A percentile compares a stretch with the other conserved stretches of the same genome.
phyloP scores from a whole-genome alignment of 345 rosid species.

The Dipteronia dyeriana region DNA sequence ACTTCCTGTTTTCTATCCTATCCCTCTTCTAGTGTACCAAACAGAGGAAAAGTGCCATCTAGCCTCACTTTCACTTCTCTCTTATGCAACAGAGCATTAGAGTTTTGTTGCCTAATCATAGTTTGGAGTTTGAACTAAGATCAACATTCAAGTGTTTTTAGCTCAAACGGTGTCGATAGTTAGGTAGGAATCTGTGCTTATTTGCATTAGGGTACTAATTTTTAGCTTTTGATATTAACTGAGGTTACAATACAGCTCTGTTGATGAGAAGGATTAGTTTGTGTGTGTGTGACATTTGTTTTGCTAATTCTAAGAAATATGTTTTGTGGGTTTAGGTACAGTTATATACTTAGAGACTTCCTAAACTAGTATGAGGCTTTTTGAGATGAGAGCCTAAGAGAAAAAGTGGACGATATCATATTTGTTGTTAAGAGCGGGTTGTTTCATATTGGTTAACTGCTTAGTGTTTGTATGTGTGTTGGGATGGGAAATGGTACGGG shows the following conservation, averaged over 20 bases:
- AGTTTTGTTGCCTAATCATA: not conserved
- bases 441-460: not conserved
- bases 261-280: constrained; percentile 1
- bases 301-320: not conserved
- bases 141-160: not conserved
- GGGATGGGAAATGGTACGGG: not conserved
- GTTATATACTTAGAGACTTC: not conserved
- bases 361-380: not conserved
- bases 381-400: not conserved
- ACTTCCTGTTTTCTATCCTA: not conserved
- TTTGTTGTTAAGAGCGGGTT: not conserved
- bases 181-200: not conserved
- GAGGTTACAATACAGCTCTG: not conserved
- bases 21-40: not conserved
- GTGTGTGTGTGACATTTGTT: not conserved
- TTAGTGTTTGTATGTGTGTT: not conserved
- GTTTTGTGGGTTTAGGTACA: not conserved
- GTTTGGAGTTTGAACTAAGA: not conserved
- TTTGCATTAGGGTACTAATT: not conserved
- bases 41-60: not conserved
- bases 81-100: not conserved
- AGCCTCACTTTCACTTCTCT: not conserved
- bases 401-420: not conserved
- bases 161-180: not conserved
- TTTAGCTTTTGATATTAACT: not conserved